These are phyloP conservation scores for Quercus parvula DNA, from an alignment of 306 rosid genomes.

Conservation along the genomic window DNA sequence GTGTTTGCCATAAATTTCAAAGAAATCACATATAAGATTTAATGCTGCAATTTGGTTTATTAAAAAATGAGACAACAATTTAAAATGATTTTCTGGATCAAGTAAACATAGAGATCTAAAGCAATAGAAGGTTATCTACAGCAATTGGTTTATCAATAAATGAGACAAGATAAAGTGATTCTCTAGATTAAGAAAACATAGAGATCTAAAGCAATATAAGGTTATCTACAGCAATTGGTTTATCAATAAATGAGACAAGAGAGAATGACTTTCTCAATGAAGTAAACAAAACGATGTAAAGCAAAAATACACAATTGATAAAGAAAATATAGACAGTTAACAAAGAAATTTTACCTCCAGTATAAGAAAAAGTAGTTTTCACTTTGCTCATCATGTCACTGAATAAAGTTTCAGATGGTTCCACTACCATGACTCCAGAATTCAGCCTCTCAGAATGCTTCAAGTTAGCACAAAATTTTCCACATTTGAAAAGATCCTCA, in stretches of 20 bases:
- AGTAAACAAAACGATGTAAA: background rate
- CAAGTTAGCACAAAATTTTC: conserved; percentile 92
- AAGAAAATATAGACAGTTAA: background rate
- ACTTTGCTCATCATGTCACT: conserved; percentile 91
- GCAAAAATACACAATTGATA: background rate
- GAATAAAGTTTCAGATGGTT: conserved; percentile 78
- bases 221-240: background rate
- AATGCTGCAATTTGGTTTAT: background rate
- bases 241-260: background rate
- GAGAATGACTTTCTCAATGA: background rate
- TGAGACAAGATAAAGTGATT: background rate
- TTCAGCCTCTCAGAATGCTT: conserved; percentile 99
- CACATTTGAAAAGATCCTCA: conserved; percentile 93
- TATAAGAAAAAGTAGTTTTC: conserved; percentile 67
- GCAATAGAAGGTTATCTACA: background rate
- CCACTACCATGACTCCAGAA: conserved; percentile 97
- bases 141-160: background rate
- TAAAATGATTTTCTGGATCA: background rate
- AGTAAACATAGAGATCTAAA: background rate
- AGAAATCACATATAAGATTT: background rate
- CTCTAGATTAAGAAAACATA: background rate
- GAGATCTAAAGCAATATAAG: background rate
- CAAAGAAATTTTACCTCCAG: conserved; percentile 63
- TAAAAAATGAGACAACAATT: background rate
- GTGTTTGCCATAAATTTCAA: background rate